Conservation (phyloP, 768 basidiomycete species). For the Suillus hirtellus region DNA sequence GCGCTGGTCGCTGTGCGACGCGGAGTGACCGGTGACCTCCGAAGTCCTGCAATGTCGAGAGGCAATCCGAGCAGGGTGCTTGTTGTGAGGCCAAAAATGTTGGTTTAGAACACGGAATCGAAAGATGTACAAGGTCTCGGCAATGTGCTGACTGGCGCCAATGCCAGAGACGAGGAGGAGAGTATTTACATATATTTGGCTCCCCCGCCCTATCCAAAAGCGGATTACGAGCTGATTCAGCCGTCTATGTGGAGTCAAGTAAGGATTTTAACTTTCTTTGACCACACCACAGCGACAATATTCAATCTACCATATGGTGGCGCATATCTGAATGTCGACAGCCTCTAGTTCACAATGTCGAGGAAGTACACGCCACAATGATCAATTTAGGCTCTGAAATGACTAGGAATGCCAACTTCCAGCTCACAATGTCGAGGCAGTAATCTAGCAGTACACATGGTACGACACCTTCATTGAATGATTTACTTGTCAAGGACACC, state of each 20-base stretch:
- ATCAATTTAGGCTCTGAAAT: not conserved
- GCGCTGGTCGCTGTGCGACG: not conserved
- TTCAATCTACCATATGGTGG: not conserved
- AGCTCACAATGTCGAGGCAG: not conserved
- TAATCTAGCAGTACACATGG: not conserved
- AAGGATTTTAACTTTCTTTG: not conserved
- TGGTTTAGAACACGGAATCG: not conserved
- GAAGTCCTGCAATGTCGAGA: not conserved
- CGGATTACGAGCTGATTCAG: too few species aligned
- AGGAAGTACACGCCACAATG: not conserved
- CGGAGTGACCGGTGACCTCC: not conserved
- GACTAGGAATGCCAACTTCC: not conserved
- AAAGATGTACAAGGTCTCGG: not conserved
- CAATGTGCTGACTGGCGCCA: slow-evolving; percentile 3
- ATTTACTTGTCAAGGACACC: not conserved
- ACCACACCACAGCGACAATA: not conserved
- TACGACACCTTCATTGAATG: not conserved
- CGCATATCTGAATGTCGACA: not conserved
- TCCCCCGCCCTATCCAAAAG: not conserved
- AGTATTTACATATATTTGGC: slow-evolving; percentile 4
- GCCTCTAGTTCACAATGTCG: not conserved
- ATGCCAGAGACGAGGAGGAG: slow-evolving; percentile 8
- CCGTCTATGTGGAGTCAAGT: too few species aligned
- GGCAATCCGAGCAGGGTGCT: not conserved
- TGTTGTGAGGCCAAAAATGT: not conserved